phyloP scores from a whole-genome alignment of 2,329 filamentous ascomycete species.

The Calonectria leucothoes region DNA sequence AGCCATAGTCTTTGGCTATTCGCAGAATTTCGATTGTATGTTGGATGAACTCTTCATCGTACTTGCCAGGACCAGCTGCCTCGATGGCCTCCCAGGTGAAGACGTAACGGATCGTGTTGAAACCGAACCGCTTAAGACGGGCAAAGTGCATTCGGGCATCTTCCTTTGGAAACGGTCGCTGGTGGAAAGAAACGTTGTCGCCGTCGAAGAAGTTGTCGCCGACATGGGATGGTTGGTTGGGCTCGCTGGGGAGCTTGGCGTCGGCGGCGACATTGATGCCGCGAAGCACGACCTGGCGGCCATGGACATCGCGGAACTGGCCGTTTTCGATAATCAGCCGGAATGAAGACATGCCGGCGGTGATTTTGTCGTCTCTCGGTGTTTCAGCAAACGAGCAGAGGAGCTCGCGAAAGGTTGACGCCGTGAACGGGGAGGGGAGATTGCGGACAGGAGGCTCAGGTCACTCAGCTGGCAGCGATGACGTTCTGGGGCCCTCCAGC shows the following conservation, averaged over 20 bases:
- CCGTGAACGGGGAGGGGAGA: slow-evolving; percentile 22
- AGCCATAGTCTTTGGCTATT: slow-evolving; percentile 88
- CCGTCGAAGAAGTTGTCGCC: slow-evolving; percentile 88
- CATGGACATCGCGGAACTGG: slow-evolving; percentile 83
- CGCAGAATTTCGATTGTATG: slow-evolving; percentile 89
- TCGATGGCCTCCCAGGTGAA: slow-evolving; percentile 99
- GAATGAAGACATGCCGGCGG: slow-evolving; percentile 73
- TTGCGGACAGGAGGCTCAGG: slow-evolving; percentile 27
- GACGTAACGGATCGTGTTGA: slow-evolving; percentile 95
- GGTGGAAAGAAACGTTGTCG: slow-evolving; percentile 90
- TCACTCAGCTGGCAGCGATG: slow-evolving; percentile 31
- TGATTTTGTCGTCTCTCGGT: neutral
- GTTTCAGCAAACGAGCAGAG: slow-evolving; percentile 1
- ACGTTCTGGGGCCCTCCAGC: slow-evolving; percentile 33
- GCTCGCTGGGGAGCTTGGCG: slow-evolving; percentile 86
- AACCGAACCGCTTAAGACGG: slow-evolving; percentile 87
- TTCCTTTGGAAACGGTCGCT: slow-evolving; percentile 83
- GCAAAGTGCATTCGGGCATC: slow-evolving; percentile 90
- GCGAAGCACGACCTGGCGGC: slow-evolving; percentile 87
- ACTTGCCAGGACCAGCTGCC: slow-evolving; percentile 87
- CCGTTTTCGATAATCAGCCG: slow-evolving; percentile 87
- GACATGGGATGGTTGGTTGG: slow-evolving; percentile 84
- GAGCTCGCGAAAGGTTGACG: slow-evolving; percentile 4
- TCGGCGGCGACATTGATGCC: slow-evolving; percentile 96
- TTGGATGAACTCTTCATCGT: slow-evolving; percentile 93